Base-by-base conservation (phyloP, 176 grass and related monocot species). In the Olyra latifolia region DNA sequence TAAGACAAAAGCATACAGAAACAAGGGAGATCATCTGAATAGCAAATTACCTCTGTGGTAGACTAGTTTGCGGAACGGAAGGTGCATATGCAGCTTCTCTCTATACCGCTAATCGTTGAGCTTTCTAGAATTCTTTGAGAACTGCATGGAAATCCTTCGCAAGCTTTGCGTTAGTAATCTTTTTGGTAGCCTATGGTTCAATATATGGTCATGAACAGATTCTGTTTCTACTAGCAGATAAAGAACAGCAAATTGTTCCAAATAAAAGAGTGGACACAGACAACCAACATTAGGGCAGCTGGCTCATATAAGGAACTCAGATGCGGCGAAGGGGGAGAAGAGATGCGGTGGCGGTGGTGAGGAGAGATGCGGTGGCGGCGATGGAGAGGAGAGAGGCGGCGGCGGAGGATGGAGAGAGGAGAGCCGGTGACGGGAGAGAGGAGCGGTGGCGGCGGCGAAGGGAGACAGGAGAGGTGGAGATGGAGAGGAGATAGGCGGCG, bases 101-200 rank as follows among this genome's bases (percentile, higher is more conserved):
- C 86, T 98, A 92, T 50, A 87, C 88, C 25, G 89, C 87, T 73
- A 98, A 74, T 17, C 92, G 90, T 59, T 98, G 95, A 47, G 92
- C 85, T 85, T 88, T 98, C 80, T 98, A 92, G 61, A 98, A 98
- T 40, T 98, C 95, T 79, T 94, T 98, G 38, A 98, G 72, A 20
- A 98, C 90, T 62, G 88, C 86, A 85, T 98, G 95, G 64, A 98
- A 98, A 92, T 98, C 95, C 83, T 98, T 98, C 66, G 95, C 95
- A 52, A 98, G 79, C 74, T 98, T 98, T 60, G 95, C 95, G 77
- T 98, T 92, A 39, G 95, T 87, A 80, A 98, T 92, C 64, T 98
- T 98, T 71, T 98, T 98, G 77, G 76, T 94, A 76, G 89, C 87
- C 95, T 98, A 83, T 50, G 72, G 71, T 90, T 83, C 12, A 74